Conservation (phyloP, 176 grass and related monocot genomes). For the Triticum aestivum region DNA sequence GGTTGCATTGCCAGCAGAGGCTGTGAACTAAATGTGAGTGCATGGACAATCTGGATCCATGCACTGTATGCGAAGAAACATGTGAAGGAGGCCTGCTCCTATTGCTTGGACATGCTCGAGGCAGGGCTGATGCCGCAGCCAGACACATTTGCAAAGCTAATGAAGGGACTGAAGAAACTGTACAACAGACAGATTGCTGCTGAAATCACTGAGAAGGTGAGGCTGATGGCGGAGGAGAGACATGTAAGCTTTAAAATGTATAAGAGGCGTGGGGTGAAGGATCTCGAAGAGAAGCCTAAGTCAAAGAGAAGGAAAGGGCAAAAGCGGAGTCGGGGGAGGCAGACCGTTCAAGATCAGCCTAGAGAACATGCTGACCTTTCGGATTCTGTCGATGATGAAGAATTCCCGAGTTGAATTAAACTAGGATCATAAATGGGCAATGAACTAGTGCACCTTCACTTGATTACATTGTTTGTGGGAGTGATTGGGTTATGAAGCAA, state of each 20-base stretch:
- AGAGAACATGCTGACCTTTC: neutral
- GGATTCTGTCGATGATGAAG: slow-evolving; percentile 35
- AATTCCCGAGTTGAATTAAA: slow-evolving; percentile 26
- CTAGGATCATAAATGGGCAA: neutral
- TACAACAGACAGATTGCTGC: slow-evolving; percentile 83
- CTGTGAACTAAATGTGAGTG: slow-evolving; percentile 79
- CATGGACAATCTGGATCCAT: slow-evolving; percentile 98
- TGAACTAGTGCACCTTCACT: neutral
- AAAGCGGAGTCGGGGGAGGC: slow-evolving; percentile 15
- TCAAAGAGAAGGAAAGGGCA: slow-evolving; percentile 54
- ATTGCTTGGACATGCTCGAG: slow-evolving; percentile 96
- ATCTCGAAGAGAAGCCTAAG: slow-evolving; percentile 70
- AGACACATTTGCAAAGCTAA: slow-evolving; percentile 81
- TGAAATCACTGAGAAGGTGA: slow-evolving; percentile 90
- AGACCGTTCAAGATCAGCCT: neutral
- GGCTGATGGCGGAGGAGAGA: slow-evolving; percentile 86
- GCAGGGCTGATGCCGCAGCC: slow-evolving; percentile 85
- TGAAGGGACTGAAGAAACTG: slow-evolving; percentile 88
- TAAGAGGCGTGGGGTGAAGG: slow-evolving; percentile 83
- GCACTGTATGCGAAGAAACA: slow-evolving; percentile 65
- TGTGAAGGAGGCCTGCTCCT: slow-evolving; percentile 82
- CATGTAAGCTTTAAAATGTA: slow-evolving; percentile 92
- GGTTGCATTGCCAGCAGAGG: slow-evolving; percentile 65
- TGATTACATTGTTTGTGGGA: slow-evolving; percentile 5
- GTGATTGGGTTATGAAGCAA: neutral